Percentiles rank a stretch among this genome's conserved stretches.
Conservation (phyloP, 306 rosid genomes). For the Lotus japonicus region DNA sequence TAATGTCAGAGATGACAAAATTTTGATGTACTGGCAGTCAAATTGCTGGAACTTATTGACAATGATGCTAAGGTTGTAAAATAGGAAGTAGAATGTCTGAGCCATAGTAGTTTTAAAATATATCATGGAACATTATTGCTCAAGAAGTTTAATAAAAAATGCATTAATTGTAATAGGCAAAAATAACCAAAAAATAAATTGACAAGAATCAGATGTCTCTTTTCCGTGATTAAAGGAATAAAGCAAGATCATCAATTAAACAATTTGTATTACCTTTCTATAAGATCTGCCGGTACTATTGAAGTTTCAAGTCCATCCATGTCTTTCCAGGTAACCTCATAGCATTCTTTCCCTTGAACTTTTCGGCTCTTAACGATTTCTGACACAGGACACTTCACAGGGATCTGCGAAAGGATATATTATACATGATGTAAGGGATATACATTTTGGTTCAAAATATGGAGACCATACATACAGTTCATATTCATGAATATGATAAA, state of each 20-base stretch:
- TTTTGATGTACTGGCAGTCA: neutral
- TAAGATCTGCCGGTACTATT: conserved; percentile 57
- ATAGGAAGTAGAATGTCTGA: too few relatives aligned
- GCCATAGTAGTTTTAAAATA: too few relatives aligned
- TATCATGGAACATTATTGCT: too few relatives aligned
- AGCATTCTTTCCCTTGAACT: conserved; percentile 61
- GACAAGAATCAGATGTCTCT: too few relatives aligned
- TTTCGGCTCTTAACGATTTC: conserved; percentile 56
- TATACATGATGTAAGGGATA: neutral
- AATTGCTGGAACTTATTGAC: neutral
- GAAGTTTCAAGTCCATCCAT: conserved; percentile 58
- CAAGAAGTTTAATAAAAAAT: too few relatives aligned
- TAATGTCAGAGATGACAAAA: neutral
- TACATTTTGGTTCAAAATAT: neutral
- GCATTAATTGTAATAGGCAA: too few relatives aligned
- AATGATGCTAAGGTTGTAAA: too few relatives aligned
- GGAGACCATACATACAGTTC: too few relatives aligned
- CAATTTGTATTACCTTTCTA: conserved; percentile 37
- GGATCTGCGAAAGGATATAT: conserved; percentile 36
- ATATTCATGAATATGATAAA: neutral
- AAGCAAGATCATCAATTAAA: neutral
- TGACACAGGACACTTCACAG: conserved; percentile 63
- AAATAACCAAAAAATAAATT: too few relatives aligned
- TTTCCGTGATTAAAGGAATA: too few relatives aligned
- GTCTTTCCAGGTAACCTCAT: conserved; percentile 68